Percentiles rank a stretch among this genome's conserved stretches.
These are phyloP conservation scores for Fusarium sp. DNA, from an alignment of 2,329 filamentous ascomycete genomes.

Conservation along the genomic window DNA sequence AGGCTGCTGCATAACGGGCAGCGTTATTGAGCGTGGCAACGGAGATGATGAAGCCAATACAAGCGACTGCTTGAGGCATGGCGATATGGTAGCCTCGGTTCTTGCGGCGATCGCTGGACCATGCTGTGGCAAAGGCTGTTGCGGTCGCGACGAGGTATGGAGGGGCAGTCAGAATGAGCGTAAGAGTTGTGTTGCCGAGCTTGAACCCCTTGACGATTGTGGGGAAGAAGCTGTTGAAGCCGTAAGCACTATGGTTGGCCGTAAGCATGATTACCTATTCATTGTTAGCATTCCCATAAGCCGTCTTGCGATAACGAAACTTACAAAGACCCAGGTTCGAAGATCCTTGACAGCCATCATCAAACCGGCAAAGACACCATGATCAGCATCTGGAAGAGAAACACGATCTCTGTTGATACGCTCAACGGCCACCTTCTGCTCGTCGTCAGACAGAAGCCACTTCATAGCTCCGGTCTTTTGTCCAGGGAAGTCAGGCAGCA, in stretches of 20 bases:
- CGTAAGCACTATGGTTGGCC: slow-evolving; percentile 9
- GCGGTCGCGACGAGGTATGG: slow-evolving; percentile 1
- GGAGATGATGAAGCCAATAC: slow-evolving; percentile 41
- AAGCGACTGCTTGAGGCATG: slow-evolving; percentile 23
- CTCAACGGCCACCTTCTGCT: slow-evolving; percentile 39
- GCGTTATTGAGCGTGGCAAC: slow-evolving; percentile 35
- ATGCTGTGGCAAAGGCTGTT: slow-evolving; percentile 32
- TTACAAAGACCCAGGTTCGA: slow-evolving; percentile 42
- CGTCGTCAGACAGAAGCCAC: slow-evolving; percentile 42
- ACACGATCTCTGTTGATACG: slow-evolving; percentile 42
- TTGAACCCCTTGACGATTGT: slow-evolving; percentile 4
- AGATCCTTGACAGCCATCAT: slow-evolving; percentile 40
- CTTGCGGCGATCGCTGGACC: slow-evolving; percentile 35
- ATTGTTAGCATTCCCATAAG: neutral
- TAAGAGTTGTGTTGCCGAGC: slow-evolving; percentile 5
- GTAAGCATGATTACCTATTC: neutral
- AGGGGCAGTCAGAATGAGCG: neutral
- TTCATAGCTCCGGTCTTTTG: slow-evolving; percentile 40
- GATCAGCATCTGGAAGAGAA: slow-evolving; percentile 38
- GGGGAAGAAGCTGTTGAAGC: slow-evolving; percentile 20
- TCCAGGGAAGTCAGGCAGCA: slow-evolving; percentile 41
- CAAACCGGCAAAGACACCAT: slow-evolving; percentile 38
- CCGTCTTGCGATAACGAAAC: fast-evolving
- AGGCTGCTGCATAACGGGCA: slow-evolving; percentile 35
- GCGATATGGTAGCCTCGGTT: slow-evolving; percentile 41